These are phyloP conservation scores for Colletotrichum theobromicola DNA, from an alignment of 2,329 filamentous ascomycete species.

Conservation along the genomic window DNA sequence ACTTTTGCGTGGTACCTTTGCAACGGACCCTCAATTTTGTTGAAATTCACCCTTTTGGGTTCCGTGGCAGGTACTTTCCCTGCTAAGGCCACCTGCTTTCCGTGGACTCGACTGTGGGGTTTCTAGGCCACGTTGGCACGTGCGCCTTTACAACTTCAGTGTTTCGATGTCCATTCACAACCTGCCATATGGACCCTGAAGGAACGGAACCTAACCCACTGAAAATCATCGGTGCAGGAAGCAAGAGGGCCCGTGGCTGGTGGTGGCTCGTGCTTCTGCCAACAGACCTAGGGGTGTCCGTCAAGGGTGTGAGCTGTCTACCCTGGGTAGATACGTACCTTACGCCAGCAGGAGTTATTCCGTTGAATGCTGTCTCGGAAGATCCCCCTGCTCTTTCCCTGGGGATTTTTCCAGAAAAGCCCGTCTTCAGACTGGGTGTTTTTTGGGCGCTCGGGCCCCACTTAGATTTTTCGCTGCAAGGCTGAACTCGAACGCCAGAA, in stretches of 20 bases:
- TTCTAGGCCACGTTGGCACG: constrained; percentile 6
- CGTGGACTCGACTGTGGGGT: constrained; percentile 16
- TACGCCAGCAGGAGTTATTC: not conserved
- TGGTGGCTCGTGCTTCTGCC: constrained; percentile 1
- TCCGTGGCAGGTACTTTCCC: constrained; percentile 18
- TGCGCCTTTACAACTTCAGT: not conserved
- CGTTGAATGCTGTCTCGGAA: not conserved
- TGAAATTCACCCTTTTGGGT: constrained; percentile 24
- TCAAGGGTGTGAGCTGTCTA: not conserved
- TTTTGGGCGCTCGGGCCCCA: constrained; percentile 4
- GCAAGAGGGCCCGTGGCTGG: not conserved
- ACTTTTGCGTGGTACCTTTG: constrained; percentile 7
- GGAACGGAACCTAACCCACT: no score
- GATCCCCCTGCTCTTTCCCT: not conserved
- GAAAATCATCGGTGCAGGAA: not conserved
- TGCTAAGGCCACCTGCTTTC: constrained; percentile 17
- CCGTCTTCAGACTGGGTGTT: not conserved
- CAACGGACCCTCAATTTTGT: constrained; percentile 20
- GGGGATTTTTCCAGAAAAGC: constrained; percentile 15
- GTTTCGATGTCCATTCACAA: not conserved
- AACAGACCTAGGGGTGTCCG: not conserved
- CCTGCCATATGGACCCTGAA: constrained; percentile 16
- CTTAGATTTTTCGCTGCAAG: constrained; percentile 19
- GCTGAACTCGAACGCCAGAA: constrained; percentile 16
- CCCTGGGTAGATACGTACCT: not conserved